Conservation (phyloP, 768 basidiomycete species). For the Lyophyllum atratum region DNA sequence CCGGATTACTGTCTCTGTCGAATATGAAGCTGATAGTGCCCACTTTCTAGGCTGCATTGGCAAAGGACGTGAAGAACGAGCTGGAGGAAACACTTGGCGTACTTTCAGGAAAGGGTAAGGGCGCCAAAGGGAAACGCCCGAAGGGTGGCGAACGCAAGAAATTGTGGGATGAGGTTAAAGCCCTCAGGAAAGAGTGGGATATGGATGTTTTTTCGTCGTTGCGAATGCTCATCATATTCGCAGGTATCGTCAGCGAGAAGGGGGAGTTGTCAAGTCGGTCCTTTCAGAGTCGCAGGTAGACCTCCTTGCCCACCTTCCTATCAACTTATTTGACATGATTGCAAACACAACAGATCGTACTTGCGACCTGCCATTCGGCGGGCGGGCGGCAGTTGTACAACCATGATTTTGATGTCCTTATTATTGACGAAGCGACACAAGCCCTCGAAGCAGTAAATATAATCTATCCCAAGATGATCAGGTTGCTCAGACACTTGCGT, state of each 20-base stretch:
- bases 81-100: constrained; percentile 67
- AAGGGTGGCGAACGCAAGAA: constrained; percentile 76
- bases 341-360: constrained; percentile 59
- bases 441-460: constrained; percentile 84
- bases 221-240: neutral
- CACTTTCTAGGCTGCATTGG: constrained; percentile 63
- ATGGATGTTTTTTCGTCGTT: neutral
- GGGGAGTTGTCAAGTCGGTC: constrained; percentile 80
- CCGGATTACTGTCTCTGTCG: too few relatives aligned
- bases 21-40: neutral
- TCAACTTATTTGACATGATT: neutral
- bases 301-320: neutral
- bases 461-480: neutral
- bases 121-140: constrained; percentile 69
- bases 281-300: constrained; percentile 74
- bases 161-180: constrained; percentile 85
- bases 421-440: constrained; percentile 98
- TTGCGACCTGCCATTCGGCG: constrained; percentile 94
- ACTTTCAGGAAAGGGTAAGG: constrained; percentile 75
- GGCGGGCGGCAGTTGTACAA: constrained; percentile 81
- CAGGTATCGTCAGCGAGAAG: constrained; percentile 89
- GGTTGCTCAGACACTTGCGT: neutral
- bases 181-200: constrained; percentile 85
- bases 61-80: constrained; percentile 88
- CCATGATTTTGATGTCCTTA: constrained; percentile 85